phyloP scores from a whole-genome alignment of 805 yeast species.

The Saccharomyces eubayanus region DNA sequence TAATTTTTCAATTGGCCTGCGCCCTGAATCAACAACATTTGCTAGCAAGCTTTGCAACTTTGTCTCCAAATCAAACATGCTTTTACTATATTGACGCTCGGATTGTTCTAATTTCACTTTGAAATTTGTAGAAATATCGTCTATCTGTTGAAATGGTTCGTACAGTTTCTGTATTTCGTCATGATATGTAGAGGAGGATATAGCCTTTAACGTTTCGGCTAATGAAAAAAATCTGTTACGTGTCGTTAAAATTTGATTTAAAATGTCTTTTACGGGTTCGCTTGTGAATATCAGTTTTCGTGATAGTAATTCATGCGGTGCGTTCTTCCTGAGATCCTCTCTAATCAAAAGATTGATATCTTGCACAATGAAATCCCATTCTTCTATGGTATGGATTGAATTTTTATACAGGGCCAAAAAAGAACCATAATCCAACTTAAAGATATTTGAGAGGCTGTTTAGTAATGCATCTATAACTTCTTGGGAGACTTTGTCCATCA shows the following conservation, averaged over 20 bases:
- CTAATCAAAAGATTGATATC: slow-evolving; percentile 56
- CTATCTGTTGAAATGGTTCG: slow-evolving; percentile 32
- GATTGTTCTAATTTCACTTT: slow-evolving; percentile 32
- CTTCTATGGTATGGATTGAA: slow-evolving; percentile 32
- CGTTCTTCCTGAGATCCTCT: slow-evolving; percentile 62
- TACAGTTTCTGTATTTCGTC: slow-evolving; percentile 36
- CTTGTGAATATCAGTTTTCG: slow-evolving; percentile 49
- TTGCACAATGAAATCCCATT: slow-evolving; percentile 55
- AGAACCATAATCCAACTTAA: slow-evolving; percentile 35
- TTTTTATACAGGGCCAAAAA: slow-evolving; percentile 27
- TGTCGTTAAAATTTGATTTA: slow-evolving; percentile 33
- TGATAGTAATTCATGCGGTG: slow-evolving; percentile 56
- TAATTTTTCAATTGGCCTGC: slow-evolving; percentile 42
- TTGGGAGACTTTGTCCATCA: slow-evolving; percentile 56
- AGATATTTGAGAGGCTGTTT: slow-evolving; percentile 36
- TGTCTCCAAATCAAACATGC: slow-evolving; percentile 39
- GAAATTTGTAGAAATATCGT: slow-evolving; percentile 32
- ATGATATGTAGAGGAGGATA: slow-evolving; percentile 3
- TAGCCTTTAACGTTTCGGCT: slow-evolving; percentile 26
- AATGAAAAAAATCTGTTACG: slow-evolving; percentile 49
- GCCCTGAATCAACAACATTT: slow-evolving; percentile 30
- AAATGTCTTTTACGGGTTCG: slow-evolving; percentile 33
- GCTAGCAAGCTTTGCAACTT: slow-evolving; percentile 37
- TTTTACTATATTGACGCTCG: slow-evolving; percentile 36
- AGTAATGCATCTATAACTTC: slow-evolving; percentile 45